Evolutionary conservation across 345 rosid species (phyloP), one percentile per base, ranked within the genome.

Genomic region (Corchorus olitorius): DNA sequence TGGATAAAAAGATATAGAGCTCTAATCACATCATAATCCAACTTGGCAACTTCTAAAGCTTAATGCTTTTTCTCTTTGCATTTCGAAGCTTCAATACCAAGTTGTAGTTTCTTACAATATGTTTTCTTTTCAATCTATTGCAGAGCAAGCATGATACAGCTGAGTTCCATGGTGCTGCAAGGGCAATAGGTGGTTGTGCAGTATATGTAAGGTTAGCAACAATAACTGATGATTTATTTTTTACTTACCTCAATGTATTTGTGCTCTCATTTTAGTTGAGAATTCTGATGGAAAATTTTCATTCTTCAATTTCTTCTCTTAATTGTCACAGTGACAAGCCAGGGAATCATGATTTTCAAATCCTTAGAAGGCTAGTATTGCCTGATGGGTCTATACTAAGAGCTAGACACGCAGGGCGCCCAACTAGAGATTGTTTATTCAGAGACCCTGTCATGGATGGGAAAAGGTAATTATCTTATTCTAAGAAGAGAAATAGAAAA

Each of bases 391-490:
- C 92, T 17, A 76, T 89, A 62, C 73, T 91, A 48, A 89, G 93
- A 84, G 93, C 91, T 54, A 87, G 76, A 84, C 76, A 83, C 66
- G 86, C 87, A 5, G 96, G 96, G 35, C 86, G 92, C 61, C 96
- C 93, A 11, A 91, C 92, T 6, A 81, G 87, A 55, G 93, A 89
- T 83, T 89, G 91, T 82, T 76, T 91, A 53, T 91, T 88, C 46
- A 71, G 70, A 70, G 93, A 89, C 72, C 91, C 91, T 48, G 85
- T 88, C 78, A 87, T 84, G 86, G 92, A 91, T 83, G 89, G 90
- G 4, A 81, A 81, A 84, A 91, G 91, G 92, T 90, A 79, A 37
- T 34, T 11, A 35, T 48, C 8, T 46, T 37, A 35, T 41, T 34
- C 14, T 4, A 8, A 19, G 61, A 56, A 56, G 13, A 39, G 50